Conservation (phyloP, 352 stramenopile species). For the Peronospora farinosa region DNA sequence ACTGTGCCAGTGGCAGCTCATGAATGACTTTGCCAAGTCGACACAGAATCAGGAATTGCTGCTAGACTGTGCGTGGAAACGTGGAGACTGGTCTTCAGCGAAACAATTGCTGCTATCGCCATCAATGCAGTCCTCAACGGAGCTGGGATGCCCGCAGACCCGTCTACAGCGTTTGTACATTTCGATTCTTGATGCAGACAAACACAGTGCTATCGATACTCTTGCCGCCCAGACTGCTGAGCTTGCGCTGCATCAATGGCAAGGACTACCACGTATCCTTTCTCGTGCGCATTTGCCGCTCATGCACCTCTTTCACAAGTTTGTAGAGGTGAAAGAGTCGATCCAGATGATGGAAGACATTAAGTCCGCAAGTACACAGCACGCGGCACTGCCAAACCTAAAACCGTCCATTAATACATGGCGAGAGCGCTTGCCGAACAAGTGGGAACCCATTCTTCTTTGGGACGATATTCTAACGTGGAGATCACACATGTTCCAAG, state of each 20-base stretch:
- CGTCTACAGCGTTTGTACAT: constrained; percentile 84
- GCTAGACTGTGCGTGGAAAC: constrained; percentile 90
- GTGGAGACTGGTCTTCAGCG: constrained; percentile 81
- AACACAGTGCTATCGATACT: constrained; percentile 57
- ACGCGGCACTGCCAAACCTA: constrained; percentile 81
- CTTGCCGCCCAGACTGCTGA: constrained; percentile 70
- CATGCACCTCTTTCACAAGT: constrained; percentile 87
- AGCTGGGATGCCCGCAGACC: constrained; percentile 69
- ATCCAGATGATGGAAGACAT: constrained; percentile 89
- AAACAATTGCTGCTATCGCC: constrained; percentile 71
- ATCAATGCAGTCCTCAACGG: constrained; percentile 53
- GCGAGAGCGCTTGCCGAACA: constrained; percentile 89
- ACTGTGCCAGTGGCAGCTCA: constrained; percentile 89
- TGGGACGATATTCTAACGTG: constrained; percentile 93
- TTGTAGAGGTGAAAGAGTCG: constrained; percentile 90
- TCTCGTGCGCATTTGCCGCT: constrained; percentile 73
- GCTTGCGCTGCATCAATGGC: constrained; percentile 84
- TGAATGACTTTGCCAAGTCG: constrained; percentile 89
- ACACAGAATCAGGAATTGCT: constrained; percentile 89
- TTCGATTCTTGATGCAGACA: constrained; percentile 79
- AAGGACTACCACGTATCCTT: constrained; percentile 76
- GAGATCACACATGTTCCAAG: constrained; percentile 90
- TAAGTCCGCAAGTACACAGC: constrained; percentile 68
- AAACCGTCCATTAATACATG: constrained; percentile 90
- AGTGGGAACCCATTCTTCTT: constrained; percentile 88